phyloP scores from a whole-genome alignment of 257 asterid genomes.

The Penstemon davidsonii region DNA sequence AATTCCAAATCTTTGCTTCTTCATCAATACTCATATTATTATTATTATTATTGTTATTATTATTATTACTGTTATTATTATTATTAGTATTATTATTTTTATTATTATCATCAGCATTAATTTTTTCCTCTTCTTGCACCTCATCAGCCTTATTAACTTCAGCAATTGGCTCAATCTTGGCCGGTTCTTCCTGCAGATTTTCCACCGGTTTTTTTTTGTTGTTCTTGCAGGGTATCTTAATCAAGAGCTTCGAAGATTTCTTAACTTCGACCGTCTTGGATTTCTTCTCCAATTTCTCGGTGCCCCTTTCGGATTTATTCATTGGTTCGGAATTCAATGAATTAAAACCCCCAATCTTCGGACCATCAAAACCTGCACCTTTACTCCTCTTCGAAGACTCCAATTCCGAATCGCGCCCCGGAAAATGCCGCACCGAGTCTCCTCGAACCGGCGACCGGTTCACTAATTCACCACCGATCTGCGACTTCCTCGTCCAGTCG shows the following conservation, averaged over 20 bases:
- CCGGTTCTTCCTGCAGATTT: conserved; percentile 30
- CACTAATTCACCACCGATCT: conserved; percentile 25
- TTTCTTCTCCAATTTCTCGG: conserved; percentile 33
- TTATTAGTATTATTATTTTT: no score
- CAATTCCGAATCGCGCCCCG: conserved; percentile 40
- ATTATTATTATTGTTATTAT: not conserved
- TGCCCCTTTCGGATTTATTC: conserved; percentile 26
- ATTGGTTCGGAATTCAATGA: not conserved
- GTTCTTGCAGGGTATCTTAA: conserved; percentile 44
- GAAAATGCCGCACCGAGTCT: conserved; percentile 37
- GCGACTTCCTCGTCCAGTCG: conserved; percentile 29
- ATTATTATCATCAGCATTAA: not conserved
- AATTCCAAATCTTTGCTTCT: conserved; percentile 55
- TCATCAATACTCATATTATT: conserved; percentile 29
- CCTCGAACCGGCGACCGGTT: no score
- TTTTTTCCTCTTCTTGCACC: conserved; percentile 36
- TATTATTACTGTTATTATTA: not conserved
- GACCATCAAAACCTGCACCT: conserved; percentile 27
- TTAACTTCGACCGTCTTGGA: conserved; percentile 26
- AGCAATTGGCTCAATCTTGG: conserved; percentile 22
- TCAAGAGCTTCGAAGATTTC: conserved; percentile 41
- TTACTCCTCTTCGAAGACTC: conserved; percentile 32
- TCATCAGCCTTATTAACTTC: conserved; percentile 30
- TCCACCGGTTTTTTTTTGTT: conserved; percentile 35
- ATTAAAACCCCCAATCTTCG: conserved; percentile 19